These are phyloP conservation scores for Fusarium sp. DNA, from an alignment of 2,329 filamentous ascomycete genomes.

Conservation along the genomic window DNA sequence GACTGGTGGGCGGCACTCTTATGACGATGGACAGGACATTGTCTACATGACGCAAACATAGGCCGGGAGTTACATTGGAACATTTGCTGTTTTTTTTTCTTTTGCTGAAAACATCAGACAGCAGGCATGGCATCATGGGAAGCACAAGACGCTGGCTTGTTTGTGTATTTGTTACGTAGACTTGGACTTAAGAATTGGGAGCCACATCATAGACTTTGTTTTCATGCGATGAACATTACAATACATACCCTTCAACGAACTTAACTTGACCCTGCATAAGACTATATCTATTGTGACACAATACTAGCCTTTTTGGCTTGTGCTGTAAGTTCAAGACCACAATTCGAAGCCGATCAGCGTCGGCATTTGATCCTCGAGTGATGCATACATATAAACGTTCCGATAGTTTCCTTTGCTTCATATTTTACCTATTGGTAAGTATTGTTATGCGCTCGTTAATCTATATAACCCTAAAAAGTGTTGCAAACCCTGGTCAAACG, in stretches of 20 bases:
- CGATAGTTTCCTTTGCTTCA: no score
- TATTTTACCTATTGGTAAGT: no score
- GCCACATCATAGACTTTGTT: conserved; percentile 45
- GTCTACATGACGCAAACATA: conserved; percentile 46
- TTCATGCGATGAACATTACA: conserved; percentile 30
- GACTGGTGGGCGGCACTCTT: conserved; percentile 48
- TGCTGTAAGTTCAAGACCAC: neutral
- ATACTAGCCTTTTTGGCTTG: neutral
- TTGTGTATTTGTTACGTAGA: conserved; percentile 49
- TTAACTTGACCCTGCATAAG: neutral
- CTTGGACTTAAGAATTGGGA: conserved; percentile 41
- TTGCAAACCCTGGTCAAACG: no score
- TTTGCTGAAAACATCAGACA: conserved; percentile 31
- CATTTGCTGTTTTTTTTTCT: conserved; percentile 34
- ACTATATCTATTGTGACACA: neutral
- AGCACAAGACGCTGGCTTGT: conserved; percentile 47
- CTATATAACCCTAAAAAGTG: no score
- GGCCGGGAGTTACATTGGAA: conserved; percentile 47
- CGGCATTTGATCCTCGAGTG: conserved; percentile 17
- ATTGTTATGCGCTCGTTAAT: no score
- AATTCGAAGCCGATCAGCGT: conserved; percentile 8
- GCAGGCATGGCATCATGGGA: conserved; percentile 46
- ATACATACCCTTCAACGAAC: conserved; percentile 4
- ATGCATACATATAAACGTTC: neutral
- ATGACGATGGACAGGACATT: conserved; percentile 46